These are phyloP conservation scores for Haplographium delicatum DNA, from an alignment of 495 filamentous ascomycete species.

Conservation along the genomic window DNA sequence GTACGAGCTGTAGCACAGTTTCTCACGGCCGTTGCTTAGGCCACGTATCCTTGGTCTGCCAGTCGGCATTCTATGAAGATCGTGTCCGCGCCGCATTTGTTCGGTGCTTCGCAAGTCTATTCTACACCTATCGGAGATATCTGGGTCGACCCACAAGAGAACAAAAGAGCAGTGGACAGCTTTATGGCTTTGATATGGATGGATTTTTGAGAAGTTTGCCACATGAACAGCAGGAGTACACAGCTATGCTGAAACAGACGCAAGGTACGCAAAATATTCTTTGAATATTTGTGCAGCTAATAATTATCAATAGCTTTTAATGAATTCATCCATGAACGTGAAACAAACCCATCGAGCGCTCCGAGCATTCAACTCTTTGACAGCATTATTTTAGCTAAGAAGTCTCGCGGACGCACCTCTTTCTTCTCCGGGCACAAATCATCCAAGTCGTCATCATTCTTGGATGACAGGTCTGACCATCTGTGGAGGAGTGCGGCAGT, in stretches of 20 bases:
- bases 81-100: constrained; percentile 91
- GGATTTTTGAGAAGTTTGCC: constrained; percentile 87
- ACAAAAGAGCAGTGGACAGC: constrained; percentile 77
- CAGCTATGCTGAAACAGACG: constrained; percentile 81
- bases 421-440: constrained; percentile 50
- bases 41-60: constrained; percentile 80
- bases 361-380: constrained; percentile 85
- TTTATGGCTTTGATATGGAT: constrained; percentile 94
- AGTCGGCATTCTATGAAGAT: constrained; percentile 83
- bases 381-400: constrained; percentile 91
- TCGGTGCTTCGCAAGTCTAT: constrained; percentile 85
- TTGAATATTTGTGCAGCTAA: neutral
- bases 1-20: constrained; percentile 67
- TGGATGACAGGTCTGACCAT: constrained; percentile 83
- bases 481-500: constrained; percentile 88
- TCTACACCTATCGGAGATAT: constrained; percentile 92
- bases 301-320: constrained; percentile 64
- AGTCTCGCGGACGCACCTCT: constrained; percentile 67
- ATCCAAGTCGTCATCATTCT: constrained; percentile 57
- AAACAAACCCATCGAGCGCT: constrained; percentile 50
- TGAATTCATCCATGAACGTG: constrained; percentile 92
- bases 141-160: constrained; percentile 70
- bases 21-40: constrained; percentile 79
- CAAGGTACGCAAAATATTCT: constrained; percentile 58
- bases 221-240: constrained; percentile 85